These are phyloP conservation scores for Coemansia sp. DNA, from an alignment of 192 early-diverging fungal species.

Conservation along the genomic window DNA sequence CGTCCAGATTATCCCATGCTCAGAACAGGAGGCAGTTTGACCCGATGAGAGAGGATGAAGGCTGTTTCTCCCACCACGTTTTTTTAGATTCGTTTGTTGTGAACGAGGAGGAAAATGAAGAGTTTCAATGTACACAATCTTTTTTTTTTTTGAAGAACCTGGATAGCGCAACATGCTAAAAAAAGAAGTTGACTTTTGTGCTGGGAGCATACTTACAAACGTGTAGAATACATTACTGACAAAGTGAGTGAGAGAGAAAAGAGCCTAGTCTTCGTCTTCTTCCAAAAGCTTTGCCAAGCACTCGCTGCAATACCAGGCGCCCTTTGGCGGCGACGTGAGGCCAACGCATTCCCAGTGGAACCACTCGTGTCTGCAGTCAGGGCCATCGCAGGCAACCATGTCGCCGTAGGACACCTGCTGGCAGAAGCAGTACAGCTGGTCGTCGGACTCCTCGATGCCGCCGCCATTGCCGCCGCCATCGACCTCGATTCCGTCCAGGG, in stretches of 20 bases:
- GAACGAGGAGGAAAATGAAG: not conserved
- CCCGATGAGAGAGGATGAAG: not conserved
- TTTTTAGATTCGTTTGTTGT: not conserved
- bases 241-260: not conserved
- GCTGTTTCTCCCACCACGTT: not conserved
- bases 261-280: slow-evolving; percentile 27
- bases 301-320: slow-evolving; percentile 59
- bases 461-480: slow-evolving; percentile 18
- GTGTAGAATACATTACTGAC: not conserved
- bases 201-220: not conserved
- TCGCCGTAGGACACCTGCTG: slow-evolving; percentile 59
- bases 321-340: slow-evolving; percentile 54
- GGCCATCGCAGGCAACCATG: slow-evolving; percentile 59
- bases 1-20: not conserved
- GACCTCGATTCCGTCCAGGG: slow-evolving; percentile 45
- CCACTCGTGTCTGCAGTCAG: slow-evolving; percentile 57
- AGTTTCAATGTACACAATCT: not conserved
- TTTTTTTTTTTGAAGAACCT: no score
- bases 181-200: no score
- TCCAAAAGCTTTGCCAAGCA: slow-evolving; percentile 47
- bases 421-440: slow-evolving; percentile 59
- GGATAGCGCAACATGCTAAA: no score
- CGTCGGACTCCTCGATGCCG: slow-evolving; percentile 55
- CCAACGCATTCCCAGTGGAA: slow-evolving; percentile 63
- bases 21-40: not conserved